A percentile compares a stretch with the other conserved stretches of the same genome.
Evolutionary conservation across 768 basidiomycete species (phyloP).

Genomic region (Trametopsis cervina): DNA sequence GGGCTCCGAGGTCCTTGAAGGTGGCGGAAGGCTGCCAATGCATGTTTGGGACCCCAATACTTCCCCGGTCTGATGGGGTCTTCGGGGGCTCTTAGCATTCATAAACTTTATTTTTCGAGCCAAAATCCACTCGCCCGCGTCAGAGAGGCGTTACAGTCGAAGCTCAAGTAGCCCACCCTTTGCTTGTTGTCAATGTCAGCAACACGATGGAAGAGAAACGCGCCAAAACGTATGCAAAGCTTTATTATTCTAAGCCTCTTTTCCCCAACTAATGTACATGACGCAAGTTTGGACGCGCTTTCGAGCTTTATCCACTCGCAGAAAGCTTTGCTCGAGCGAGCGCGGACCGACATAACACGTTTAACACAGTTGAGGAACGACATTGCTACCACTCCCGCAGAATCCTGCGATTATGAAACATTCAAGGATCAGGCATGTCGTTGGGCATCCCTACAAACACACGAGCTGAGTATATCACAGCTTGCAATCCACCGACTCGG

Average conservation of each 20-base stretch:
- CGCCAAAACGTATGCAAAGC: slow-evolving; percentile 18
- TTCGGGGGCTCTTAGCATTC: no score
- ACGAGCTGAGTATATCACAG: slow-evolving; percentile 14
- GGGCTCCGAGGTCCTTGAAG: no score
- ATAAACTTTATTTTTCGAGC: no score
- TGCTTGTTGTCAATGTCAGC: slow-evolving; percentile 17
- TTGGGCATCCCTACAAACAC: slow-evolving; percentile 19
- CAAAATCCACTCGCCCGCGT: no score
- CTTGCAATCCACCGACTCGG: slow-evolving; percentile 30
- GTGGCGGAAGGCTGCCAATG: no score
- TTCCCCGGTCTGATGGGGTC: no score
- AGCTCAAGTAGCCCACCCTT: background rate
- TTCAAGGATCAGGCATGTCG: slow-evolving; percentile 18
- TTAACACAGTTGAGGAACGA: slow-evolving; percentile 40
- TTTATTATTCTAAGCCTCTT: background rate
- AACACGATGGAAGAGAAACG: slow-evolving; percentile 20
- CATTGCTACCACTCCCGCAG: slow-evolving; percentile 27
- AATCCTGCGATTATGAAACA: slow-evolving; percentile 28
- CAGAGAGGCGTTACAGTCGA: no score
- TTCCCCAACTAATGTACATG: background rate
- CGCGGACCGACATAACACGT: slow-evolving; percentile 54
- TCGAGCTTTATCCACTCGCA: slow-evolving; percentile 59
- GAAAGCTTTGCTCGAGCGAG: slow-evolving; percentile 48
- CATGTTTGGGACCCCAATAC: no score
- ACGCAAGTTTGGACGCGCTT: slow-evolving; percentile 53